phyloP scores from a whole-genome alignment of 331 rosid species.

The Quercus phellos region DNA sequence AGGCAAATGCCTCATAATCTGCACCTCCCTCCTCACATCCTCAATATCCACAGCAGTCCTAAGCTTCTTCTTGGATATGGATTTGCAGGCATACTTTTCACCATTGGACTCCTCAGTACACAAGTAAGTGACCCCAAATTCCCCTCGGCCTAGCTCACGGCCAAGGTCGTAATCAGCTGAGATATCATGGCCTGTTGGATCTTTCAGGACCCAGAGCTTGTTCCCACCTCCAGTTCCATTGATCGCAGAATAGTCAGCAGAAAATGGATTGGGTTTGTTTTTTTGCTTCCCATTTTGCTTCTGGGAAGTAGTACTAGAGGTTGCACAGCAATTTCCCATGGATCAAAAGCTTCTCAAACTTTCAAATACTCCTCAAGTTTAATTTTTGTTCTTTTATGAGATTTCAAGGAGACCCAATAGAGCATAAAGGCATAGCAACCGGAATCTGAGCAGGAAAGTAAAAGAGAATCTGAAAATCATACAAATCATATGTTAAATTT shows the following conservation, averaged over 20 bases:
- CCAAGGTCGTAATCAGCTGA: slow-evolving; percentile 36
- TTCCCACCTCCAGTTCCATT: slow-evolving; percentile 35
- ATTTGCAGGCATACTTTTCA: slow-evolving; percentile 54
- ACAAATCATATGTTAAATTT: neutral
- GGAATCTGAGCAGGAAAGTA: neutral
- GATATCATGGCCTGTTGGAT: slow-evolving; percentile 45
- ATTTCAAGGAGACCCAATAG: neutral
- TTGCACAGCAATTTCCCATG: slow-evolving; percentile 57
- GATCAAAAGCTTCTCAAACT: neutral
- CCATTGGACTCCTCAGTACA: slow-evolving; percentile 30
- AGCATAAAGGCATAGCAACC: neutral
- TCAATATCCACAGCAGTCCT: slow-evolving; percentile 50
- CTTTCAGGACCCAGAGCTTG: slow-evolving; percentile 36
- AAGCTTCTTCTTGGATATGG: slow-evolving; percentile 55
- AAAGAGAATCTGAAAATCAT: neutral
- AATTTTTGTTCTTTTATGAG: neutral
- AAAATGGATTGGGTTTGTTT: slow-evolving; percentile 40
- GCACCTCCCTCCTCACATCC: slow-evolving; percentile 54
- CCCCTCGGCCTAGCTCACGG: slow-evolving; percentile 55
- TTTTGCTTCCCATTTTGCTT: slow-evolving; percentile 26
- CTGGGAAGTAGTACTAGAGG: slow-evolving; percentile 28
- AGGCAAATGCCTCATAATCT: slow-evolving; percentile 50
- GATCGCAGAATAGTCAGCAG: slow-evolving; percentile 27
- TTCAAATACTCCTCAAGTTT: no score
- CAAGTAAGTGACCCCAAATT: slow-evolving; percentile 45